phyloP scores from a whole-genome alignment of 78 protist species.

The Mastigamoeba balamuthi region DNA sequence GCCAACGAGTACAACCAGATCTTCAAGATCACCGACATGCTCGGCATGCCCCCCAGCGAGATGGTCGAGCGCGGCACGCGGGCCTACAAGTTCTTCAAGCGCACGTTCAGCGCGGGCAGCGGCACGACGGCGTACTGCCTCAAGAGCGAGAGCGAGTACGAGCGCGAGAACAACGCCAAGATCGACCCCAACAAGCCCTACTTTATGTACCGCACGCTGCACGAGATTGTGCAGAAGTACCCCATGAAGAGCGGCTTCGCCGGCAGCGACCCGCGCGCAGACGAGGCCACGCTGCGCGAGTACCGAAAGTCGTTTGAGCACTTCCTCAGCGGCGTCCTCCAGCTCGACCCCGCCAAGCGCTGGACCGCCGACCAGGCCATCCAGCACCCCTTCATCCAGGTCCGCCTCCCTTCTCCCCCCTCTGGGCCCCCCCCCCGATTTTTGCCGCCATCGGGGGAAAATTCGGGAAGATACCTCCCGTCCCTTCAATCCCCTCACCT shows the following conservation, averaged over 20 bases:
- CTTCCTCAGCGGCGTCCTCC: slow-evolving; percentile 51
- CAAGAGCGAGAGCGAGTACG: slow-evolving; percentile 33
- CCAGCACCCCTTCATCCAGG: slow-evolving; percentile 63
- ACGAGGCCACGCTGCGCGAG: neutral
- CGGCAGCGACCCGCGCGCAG: neutral
- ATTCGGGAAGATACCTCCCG: too few species aligned
- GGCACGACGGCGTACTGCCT: neutral
- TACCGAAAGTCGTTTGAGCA: neutral
- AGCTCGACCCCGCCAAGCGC: slow-evolving; percentile 42
- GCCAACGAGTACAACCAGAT: slow-evolving; percentile 71
- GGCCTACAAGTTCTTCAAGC: slow-evolving; percentile 18
- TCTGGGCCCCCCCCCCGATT: too few species aligned
- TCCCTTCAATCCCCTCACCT: too few species aligned
- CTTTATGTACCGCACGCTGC: slow-evolving; percentile 32
- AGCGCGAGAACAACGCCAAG: slow-evolving; percentile 16
- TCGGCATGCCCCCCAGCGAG: slow-evolving; percentile 31
- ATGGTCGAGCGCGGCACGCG: slow-evolving; percentile 30
- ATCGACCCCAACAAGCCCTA: slow-evolving; percentile 44
- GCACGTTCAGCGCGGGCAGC: neutral
- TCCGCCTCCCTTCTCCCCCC: too few species aligned
- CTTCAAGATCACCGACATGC: slow-evolving; percentile 53
- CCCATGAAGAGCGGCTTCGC: neutral
- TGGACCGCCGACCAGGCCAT: slow-evolving; percentile 60
- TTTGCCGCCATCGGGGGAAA: too few species aligned
- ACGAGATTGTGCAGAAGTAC: slow-evolving; percentile 39